Evolutionary conservation across 345 rosid species (phyloP), one percentile per base, ranked within the genome.

Genomic region (Microthlaspi erraticum): DNA sequence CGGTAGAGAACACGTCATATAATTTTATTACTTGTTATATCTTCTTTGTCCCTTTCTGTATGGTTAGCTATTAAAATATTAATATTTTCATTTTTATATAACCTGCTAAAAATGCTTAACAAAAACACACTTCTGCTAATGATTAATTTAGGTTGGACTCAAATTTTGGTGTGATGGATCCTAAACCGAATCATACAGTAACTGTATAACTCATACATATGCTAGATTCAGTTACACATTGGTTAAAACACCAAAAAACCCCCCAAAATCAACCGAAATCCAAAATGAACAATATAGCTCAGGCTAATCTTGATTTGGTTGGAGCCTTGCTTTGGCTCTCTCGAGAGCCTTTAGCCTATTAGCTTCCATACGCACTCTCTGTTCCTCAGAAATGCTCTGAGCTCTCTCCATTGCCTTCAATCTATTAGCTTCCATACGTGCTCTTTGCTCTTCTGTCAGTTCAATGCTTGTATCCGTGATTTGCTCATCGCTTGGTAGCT

Each of bases 291-390:
- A 29, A 11, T 58, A 19, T 7, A 10, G 42, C 33, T 19, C n/a
- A 45, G 10, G 31, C 55, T 74, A 74, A 5, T 51, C 52, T 75
- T 75, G 69, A 48, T 20, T 69, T 39, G 39, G 48, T 57, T 33
- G 31, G 55, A 53, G 84, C 77, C 52, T 88, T 88, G 85, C 82
- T 33, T 88, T 92, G 64, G 96, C 98, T 79, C 75, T 81, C 75
- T 91, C 93, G 3, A 89, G 70, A 45, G 99, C 98, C 76, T 85
- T 94, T 70, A 85, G 61, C 79, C 93, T 83, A 76, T 83, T 91
- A 64, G 87, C 86, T 83, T 89, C 97, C 87, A 91, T 94, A 2
- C 99, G 95, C 70, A 85, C 74, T 73, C 70, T 86, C 83, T 91
- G 97, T 69, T 85, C 97, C 18, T 87, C 96, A 0, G 98, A 83